A percentile compares a stretch with the other conserved stretches of the same genome.
Conservation (phyloP, 2,329 filamentous ascomycete species). For the Neofusicoccum sp. region DNA sequence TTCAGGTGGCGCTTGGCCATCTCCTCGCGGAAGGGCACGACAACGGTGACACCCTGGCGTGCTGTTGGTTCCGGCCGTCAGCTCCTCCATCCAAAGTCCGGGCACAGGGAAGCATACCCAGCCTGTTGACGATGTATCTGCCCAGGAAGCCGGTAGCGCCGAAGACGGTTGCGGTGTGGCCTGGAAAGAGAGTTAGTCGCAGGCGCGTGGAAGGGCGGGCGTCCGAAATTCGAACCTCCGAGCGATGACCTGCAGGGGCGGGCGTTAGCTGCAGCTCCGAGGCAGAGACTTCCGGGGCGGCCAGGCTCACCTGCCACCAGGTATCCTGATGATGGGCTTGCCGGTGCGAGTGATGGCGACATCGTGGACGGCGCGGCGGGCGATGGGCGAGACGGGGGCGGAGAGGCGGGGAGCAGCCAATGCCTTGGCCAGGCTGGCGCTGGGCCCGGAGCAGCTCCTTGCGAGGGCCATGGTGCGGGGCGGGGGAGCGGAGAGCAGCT, state of each 20-base stretch:
- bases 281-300: slow-evolving; percentile 31
- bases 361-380: slow-evolving; percentile 62
- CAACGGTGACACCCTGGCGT: slow-evolving; percentile 89
- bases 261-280: slow-evolving; percentile 16
- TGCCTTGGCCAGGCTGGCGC: slow-evolving; percentile 39
- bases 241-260: slow-evolving; percentile 68
- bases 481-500: slow-evolving; percentile 36
- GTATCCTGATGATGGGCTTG: slow-evolving; percentile 86
- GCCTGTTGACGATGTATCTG: slow-evolving; percentile 94
- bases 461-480: slow-evolving; percentile 42
- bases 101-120: slow-evolving; percentile 61
- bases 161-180: slow-evolving; percentile 96
- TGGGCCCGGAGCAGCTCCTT: slow-evolving; percentile 43
- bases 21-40: slow-evolving; percentile 93
- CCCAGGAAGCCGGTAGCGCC: slow-evolving; percentile 95
- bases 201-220: slow-evolving; percentile 22
- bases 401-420: slow-evolving; percentile 33
- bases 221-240: slow-evolving; percentile 62
- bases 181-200: slow-evolving; percentile 53
- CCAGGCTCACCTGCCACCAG: slow-evolving; percentile 79
- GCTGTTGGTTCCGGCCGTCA: slow-evolving; percentile 56
- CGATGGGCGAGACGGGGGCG: slow-evolving; percentile 5
- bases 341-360: slow-evolving; percentile 92
- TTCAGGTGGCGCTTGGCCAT: slow-evolving; percentile 98
- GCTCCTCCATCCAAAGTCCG: neutral